Conservation (phyloP, 1,284 basidiomycete genomes). For the Apiotrichum gracile region DNA sequence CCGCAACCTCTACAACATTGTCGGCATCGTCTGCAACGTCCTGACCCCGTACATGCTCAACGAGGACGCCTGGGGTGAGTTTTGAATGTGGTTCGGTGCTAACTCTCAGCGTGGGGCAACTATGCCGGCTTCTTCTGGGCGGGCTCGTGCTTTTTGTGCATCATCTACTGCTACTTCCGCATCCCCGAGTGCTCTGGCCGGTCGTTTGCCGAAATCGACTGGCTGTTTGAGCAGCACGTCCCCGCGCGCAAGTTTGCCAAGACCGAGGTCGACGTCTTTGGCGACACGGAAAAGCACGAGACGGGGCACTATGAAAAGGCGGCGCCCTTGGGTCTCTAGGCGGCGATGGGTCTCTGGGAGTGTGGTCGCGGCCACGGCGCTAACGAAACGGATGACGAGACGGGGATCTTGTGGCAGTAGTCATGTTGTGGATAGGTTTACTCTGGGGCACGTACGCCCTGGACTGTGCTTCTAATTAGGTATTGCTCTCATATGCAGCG, state of each 20-base stretch:
- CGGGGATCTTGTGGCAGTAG: too few relatives aligned
- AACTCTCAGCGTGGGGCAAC: conserved; percentile 35
- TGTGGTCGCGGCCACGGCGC: too few relatives aligned
- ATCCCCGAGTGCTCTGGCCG: conserved; percentile 44
- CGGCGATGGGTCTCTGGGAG: too few relatives aligned
- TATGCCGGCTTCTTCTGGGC: conserved; percentile 29
- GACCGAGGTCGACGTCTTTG: conserved; percentile 20
- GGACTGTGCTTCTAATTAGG: not conserved
- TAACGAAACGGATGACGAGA: too few relatives aligned
- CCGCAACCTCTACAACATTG: conserved; percentile 44
- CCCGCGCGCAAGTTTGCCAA: conserved; percentile 27
- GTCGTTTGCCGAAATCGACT: conserved; percentile 48
- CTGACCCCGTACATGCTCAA: conserved; percentile 51
- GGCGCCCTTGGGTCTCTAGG: not conserved
- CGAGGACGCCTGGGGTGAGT: conserved; percentile 41
- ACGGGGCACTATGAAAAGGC: not conserved
- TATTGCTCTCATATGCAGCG: not conserved
- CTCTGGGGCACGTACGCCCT: not conserved
- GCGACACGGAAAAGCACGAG: conserved; percentile 8
- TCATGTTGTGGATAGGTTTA: not conserved
- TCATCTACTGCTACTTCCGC: conserved; percentile 24
- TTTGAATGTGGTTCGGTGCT: not conserved
- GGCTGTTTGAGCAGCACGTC: conserved; percentile 39
- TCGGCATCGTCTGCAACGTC: conserved; percentile 46
- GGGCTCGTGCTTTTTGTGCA: conserved; percentile 32